Conservation (phyloP, 2,329 filamentous ascomycete genomes). For the Aspergillus hortae region DNA sequence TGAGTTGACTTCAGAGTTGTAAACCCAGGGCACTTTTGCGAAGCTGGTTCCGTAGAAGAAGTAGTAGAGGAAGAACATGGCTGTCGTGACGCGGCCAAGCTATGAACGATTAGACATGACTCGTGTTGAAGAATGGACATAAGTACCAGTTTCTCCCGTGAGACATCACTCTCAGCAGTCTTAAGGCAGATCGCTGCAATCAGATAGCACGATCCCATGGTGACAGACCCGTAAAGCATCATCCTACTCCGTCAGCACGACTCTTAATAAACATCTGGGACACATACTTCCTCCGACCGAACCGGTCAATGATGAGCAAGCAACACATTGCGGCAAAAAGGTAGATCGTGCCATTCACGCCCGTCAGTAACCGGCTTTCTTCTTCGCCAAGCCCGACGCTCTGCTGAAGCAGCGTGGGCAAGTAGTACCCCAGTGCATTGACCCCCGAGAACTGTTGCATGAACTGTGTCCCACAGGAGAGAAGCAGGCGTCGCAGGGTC, state of each 20-base stretch:
- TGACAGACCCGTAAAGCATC: not conserved
- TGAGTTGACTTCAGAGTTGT: constrained; percentile 1
- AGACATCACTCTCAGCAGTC: not conserved
- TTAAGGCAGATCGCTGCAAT: not conserved
- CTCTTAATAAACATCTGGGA: too few species aligned
- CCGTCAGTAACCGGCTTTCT: constrained; percentile 10
- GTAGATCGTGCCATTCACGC: constrained; percentile 13
- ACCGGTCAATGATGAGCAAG: constrained; percentile 14
- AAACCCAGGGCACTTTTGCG: constrained; percentile 1
- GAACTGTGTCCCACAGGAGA: constrained; percentile 45
- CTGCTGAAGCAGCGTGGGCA: constrained; percentile 11
- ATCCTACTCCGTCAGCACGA: not conserved
- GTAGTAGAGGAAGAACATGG: constrained; percentile 3
- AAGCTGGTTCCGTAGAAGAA: constrained; percentile 2
- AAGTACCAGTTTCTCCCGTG: not conserved
- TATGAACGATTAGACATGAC: not conserved
- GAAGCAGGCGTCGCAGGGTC: constrained; percentile 39
- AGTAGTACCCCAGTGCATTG: constrained; percentile 13
- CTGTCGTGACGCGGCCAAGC: not conserved
- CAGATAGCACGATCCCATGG: constrained; percentile 1
- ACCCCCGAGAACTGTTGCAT: constrained; percentile 43
- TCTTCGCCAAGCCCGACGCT: constrained; percentile 10
- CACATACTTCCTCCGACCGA: constrained; percentile 11
- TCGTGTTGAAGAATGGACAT: not conserved
- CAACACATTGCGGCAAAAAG: constrained; percentile 10